Base-by-base conservation (phyloP, 108 stramenopile genomes). In the Nannochloropsis gaditana region DNA sequence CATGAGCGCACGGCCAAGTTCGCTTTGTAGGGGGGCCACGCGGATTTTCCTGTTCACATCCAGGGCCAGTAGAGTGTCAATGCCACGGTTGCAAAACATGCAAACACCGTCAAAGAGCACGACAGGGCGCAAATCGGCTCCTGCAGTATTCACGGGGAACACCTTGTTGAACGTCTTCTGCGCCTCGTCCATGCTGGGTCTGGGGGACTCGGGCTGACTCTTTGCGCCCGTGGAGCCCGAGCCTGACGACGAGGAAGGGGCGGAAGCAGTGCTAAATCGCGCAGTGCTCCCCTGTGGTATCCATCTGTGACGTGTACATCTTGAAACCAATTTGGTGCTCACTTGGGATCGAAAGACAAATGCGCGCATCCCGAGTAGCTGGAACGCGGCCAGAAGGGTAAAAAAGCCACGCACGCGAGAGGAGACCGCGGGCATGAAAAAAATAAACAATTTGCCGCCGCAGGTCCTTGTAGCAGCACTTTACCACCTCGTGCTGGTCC, bases 11-110 rank as follows among this genome's bases (percentile, higher is more conserved):
- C 41, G 21, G 21, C 80, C 80, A 11, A 81, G 3, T 41, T 6
- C 80, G 11, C 41, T 41, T 41, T 81, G 80, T 41, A 81, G 41
- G 41, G 41, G 21, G 2, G 80, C 80, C 41, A 81, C 21, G 41
- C 80, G 80, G 41, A 81, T 41, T 41, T 81, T 81, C 80, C 80
- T 42, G 41, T 81, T 31, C 5, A 42, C 11, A 81, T 81, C 80
- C 21, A 31, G 41, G 80, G 21, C 80, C 31, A 81, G 80, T 41
- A 81, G 5, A 5, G 41, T 42, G 80, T 81, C 41, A 11, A 81
- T 42, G 41, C 80, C 21, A 19, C 17, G 41, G 21, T 81, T 81
- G 80, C 80, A 81, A n/a, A 73, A 73, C 59, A 73, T 73, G n/a
- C 59, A 73, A 6, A 73, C 59, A n/a, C 59, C 59, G 59, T 73